These are phyloP conservation scores for Afroboletus lepidellus DNA, from an alignment of 1,284 basidiomycete species.

Conservation along the genomic window DNA sequence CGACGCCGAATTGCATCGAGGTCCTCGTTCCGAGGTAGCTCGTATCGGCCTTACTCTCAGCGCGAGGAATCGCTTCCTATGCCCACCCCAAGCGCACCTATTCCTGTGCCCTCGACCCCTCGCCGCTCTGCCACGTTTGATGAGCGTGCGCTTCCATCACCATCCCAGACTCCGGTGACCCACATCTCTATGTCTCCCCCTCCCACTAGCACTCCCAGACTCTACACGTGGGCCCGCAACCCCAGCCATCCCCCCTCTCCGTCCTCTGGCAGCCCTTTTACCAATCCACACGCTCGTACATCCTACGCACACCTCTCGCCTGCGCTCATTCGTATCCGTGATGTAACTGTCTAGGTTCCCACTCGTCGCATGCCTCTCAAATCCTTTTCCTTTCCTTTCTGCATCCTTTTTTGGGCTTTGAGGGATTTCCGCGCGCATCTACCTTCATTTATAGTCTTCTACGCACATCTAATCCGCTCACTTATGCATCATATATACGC, in stretches of 20 bases:
- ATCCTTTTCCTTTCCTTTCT: background rate
- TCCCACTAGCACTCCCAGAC: slow-evolving; percentile 45
- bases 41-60: slow-evolving; percentile 3
- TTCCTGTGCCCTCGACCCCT: slow-evolving; percentile 27
- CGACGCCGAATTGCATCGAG: slow-evolving; percentile 1
- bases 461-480: slow-evolving; percentile 36
- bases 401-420: slow-evolving; percentile 9
- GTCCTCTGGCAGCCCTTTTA: slow-evolving; percentile 39
- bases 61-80: slow-evolving; percentile 9
- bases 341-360: slow-evolving; percentile 26
- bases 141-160: slow-evolving; percentile 17
- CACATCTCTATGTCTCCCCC: slow-evolving; percentile 47
- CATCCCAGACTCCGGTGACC: slow-evolving; percentile 30
- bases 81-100: slow-evolving; percentile 30
- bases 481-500: slow-evolving; percentile 37
- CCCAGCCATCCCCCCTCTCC: slow-evolving; percentile 30
- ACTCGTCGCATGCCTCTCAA: slow-evolving; percentile 3
- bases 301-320: slow-evolving; percentile 47
- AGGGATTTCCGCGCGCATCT: slow-evolving; percentile 18
- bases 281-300: slow-evolving; percentile 49
- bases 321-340: slow-evolving; percentile 30
- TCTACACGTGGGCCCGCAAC: slow-evolving; percentile 40
- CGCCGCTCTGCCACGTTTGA: slow-evolving; percentile 23
- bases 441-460: slow-evolving; percentile 26
- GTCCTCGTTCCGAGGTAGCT: background rate